phyloP scores from a whole-genome alignment of 176 grass and related monocot species.

The Carex pumila region DNA sequence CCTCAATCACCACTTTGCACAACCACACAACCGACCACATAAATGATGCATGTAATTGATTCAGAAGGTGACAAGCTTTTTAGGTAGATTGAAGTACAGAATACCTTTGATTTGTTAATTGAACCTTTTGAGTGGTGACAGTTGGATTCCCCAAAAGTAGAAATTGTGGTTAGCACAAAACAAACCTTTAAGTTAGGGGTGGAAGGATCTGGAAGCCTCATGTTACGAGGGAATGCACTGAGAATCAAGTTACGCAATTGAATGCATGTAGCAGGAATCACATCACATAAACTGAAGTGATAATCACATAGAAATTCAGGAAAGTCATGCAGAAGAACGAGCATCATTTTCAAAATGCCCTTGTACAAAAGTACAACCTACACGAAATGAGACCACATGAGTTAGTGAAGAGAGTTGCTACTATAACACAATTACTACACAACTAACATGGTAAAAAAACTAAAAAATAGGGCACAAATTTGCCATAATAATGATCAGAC shows the following conservation, averaged over 20 bases:
- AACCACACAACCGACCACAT: background rate
- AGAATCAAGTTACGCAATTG: conserved; percentile 99
- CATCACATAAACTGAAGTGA: conserved; percentile 97
- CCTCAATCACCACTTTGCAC: background rate
- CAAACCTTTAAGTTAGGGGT: conserved; percentile 92
- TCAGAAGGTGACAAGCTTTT: background rate
- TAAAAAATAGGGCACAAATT: background rate
- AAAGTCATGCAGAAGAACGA: conserved; percentile 94
- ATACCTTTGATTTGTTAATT: background rate
- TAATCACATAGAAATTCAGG: conserved; percentile 97
- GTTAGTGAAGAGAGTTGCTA: background rate
- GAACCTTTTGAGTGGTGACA: background rate
- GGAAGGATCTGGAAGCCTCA: conserved; percentile 98
- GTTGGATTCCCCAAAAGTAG: background rate
- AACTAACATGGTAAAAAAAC: background rate
- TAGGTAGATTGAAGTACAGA: background rate
- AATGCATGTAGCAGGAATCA: conserved; percentile 91
- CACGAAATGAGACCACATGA: background rate
- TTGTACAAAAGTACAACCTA: conserved; percentile 85
- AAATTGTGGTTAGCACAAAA: conserved; percentile 17
- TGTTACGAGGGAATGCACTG: conserved; percentile 90
- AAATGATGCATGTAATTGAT: background rate
- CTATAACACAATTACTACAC: background rate
- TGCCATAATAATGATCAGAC: background rate
- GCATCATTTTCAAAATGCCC: conserved; percentile 81